Evolutionary conservation across 169 alveolate genomes (phyloP).

Genomic region (Plasmodium vinckei): DNA sequence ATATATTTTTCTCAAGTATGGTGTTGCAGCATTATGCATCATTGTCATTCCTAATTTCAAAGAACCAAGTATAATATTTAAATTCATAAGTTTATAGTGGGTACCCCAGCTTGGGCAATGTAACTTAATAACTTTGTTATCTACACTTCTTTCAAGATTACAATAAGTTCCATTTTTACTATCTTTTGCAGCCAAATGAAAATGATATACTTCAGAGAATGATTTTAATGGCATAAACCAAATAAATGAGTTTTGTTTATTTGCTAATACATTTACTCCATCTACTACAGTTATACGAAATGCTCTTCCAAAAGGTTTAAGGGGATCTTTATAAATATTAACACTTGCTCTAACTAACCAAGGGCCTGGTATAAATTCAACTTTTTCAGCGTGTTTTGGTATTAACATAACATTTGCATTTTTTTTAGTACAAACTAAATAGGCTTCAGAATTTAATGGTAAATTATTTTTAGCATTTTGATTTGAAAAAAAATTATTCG

Average conservation of each 20-base stretch:
- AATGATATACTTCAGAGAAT: conserved; percentile 41
- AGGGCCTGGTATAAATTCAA: conserved; percentile 38
- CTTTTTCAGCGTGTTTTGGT: conserved; percentile 23
- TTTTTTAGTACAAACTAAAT: conserved; percentile 35
- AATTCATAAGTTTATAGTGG: conserved; percentile 1
- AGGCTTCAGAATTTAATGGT: conserved; percentile 43
- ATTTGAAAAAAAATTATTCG: background rate
- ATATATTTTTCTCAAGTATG: no score
- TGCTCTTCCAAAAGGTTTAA: conserved; percentile 40
- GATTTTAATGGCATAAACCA: conserved; percentile 59
- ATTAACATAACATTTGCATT: conserved; percentile 28
- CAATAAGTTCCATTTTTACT: conserved; percentile 21
- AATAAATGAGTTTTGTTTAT: conserved; percentile 25
- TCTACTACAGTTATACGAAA: conserved; percentile 46
- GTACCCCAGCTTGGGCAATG: conserved; percentile 34
- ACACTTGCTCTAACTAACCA: conserved; percentile 59
- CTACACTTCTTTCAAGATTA: conserved; percentile 16
- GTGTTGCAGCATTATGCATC: background rate
- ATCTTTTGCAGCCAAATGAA: conserved; percentile 36
- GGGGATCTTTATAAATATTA: conserved; percentile 24
- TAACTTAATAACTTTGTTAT: background rate
- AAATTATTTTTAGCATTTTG: background rate
- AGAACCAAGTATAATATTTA: conserved; percentile 13
- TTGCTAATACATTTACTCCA: conserved; percentile 14
- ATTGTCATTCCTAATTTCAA: conserved; percentile 24